Conservation (phyloP, 768 basidiomycete genomes). For the Boletus edulis region DNA sequence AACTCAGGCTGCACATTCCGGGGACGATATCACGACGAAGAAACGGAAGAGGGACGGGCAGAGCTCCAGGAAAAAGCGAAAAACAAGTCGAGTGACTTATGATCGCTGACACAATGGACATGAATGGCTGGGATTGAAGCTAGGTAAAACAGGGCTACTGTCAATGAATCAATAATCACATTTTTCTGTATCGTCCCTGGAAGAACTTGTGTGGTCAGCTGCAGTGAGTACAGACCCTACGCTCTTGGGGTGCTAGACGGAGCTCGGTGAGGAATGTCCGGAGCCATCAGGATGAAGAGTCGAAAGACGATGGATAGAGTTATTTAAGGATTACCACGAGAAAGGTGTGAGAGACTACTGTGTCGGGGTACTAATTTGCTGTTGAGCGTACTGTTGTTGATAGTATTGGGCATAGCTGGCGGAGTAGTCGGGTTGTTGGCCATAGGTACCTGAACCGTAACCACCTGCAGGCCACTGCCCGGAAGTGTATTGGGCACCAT, state of each 20-base stretch:
- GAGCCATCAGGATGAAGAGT: constrained; percentile 15
- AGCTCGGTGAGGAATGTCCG: constrained; percentile 14
- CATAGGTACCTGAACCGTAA: constrained; percentile 32
- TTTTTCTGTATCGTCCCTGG: constrained; percentile 26
- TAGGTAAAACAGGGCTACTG: constrained; percentile 25
- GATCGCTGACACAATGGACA: constrained; percentile 2
- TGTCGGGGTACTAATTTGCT: constrained; percentile 51
- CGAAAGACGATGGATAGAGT: constrained; percentile 13
- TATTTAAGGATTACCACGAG: constrained; percentile 28
- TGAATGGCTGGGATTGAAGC: constrained; percentile 11
- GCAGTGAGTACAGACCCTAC: constrained; percentile 34
- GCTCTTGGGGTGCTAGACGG: constrained; percentile 22
- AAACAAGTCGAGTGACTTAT: constrained; percentile 2
- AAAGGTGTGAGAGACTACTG: constrained; percentile 24
- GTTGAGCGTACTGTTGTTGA: constrained; percentile 83
- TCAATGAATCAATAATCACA: constrained; percentile 31
- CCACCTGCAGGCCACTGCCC: constrained; percentile 38
- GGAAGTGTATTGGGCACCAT: constrained; percentile 41
- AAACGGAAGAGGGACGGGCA: constrained; percentile 28
- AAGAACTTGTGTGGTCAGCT: constrained; percentile 34
- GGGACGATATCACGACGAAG: constrained; percentile 5
- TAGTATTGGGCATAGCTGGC: constrained; percentile 83
- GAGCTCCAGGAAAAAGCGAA: constrained; percentile 19
- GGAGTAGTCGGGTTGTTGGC: constrained; percentile 62
- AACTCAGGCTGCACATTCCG: not conserved